These are phyloP conservation scores for Rhizopogon hawkerae DNA, from an alignment of 1,284 basidiomycete species.

Conservation along the genomic window DNA sequence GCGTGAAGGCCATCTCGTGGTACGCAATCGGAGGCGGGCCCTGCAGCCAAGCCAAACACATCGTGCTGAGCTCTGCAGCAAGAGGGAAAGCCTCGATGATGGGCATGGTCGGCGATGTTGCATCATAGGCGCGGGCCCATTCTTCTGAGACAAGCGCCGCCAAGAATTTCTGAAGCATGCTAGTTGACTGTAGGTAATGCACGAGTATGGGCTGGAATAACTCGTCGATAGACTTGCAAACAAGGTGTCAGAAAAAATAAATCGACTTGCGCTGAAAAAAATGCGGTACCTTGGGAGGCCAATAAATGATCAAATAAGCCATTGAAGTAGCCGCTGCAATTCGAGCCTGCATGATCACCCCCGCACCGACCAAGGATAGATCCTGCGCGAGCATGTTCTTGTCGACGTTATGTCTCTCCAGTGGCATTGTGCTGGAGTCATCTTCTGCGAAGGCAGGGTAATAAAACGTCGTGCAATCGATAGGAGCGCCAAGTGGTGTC, in stretches of 20 bases:
- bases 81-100: conserved; percentile 52
- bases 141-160: conserved; percentile 83
- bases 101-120: conserved; percentile 24
- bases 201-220: conserved; percentile 64
- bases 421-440: conserved; percentile 32
- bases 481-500: conserved; percentile 81
- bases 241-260: conserved; percentile 1
- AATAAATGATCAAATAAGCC: conserved; percentile 62
- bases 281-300: conserved; percentile 50
- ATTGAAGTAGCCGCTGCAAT: conserved; percentile 77
- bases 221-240: conserved; percentile 38
- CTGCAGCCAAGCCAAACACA: conserved; percentile 70
- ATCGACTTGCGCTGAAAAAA: conserved; percentile 1
- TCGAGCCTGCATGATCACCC: conserved; percentile 77
- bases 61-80: conserved; percentile 57
- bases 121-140: conserved; percentile 70
- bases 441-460: conserved; percentile 44
- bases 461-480: conserved; percentile 72
- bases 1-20: conserved; percentile 83
- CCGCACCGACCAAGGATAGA: conserved; percentile 72
- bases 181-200: conserved; percentile 78
- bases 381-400: conserved; percentile 95
- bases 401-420: conserved; percentile 88
- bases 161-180: conserved; percentile 88
- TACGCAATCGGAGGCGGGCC: conserved; percentile 72